Percentiles rank a stretch among this genome's conserved stretches.
These are phyloP conservation scores for Colletotrichum sp. DNA, from an alignment of 2,329 filamentous ascomycete genomes.

Conservation along the genomic window DNA sequence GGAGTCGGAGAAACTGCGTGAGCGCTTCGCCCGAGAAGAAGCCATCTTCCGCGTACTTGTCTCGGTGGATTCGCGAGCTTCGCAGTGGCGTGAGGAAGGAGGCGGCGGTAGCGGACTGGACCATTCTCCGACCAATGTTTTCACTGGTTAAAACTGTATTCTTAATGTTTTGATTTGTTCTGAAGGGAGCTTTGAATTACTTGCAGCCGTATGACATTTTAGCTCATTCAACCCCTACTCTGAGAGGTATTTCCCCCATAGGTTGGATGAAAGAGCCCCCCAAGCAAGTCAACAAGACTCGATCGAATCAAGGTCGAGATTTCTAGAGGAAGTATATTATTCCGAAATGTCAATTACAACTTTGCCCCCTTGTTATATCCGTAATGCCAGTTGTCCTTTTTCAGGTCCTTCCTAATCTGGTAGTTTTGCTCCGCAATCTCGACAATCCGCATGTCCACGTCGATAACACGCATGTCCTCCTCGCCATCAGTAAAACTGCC, in stretches of 20 bases:
- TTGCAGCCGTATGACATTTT: neutral
- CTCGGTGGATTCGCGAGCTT: constrained; percentile 12
- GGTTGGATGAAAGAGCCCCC: neutral
- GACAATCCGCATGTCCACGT: constrained; percentile 55
- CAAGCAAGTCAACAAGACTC: neutral
- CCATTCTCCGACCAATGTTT: neutral
- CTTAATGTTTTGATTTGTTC: neutral
- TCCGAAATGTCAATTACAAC: neutral
- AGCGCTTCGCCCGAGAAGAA: constrained; percentile 22
- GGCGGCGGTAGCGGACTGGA: constrained; percentile 32
- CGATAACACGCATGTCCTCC: constrained; percentile 52
- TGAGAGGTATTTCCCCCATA: neutral
- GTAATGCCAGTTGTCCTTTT: constrained; percentile 51
- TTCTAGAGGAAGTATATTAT: neutral
- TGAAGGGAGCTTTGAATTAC: neutral
- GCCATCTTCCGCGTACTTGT: neutral
- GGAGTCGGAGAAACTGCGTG: constrained; percentile 27
- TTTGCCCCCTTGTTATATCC: constrained; percentile 13
- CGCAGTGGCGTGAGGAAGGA: neutral
- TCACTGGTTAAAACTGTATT: neutral
- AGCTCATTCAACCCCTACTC: neutral
- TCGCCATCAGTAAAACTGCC: constrained; percentile 52
- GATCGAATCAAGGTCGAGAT: neutral
- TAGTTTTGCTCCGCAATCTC: constrained; percentile 66
- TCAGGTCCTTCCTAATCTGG: constrained; percentile 37